A percentile compares a stretch with the other conserved stretches of the same genome.
Conservation (phyloP, 257 asterid genomes). For the Misopates orontium region DNA sequence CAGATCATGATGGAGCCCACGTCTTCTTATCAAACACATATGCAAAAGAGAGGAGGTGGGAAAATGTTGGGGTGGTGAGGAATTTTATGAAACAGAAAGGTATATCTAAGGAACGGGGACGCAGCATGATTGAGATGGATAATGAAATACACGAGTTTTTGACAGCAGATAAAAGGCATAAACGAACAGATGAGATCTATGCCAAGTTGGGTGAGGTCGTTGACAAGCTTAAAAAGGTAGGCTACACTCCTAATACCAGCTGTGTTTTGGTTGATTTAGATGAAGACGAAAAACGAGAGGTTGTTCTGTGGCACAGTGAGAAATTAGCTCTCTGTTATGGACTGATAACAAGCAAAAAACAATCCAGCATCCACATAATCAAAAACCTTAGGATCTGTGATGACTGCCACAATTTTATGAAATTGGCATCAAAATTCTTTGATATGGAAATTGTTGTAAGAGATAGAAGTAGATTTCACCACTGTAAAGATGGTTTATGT, state of each 20-base stretch:
- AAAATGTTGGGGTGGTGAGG: conserved; percentile 51
- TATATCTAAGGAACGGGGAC: conserved; percentile 59
- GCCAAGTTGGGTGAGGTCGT: conserved; percentile 58
- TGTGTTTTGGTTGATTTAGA: conserved; percentile 55
- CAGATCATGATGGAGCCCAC: conserved; percentile 75
- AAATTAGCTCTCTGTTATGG: conserved; percentile 61
- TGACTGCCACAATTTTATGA: conserved; percentile 47
- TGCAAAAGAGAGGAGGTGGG: conserved; percentile 63
- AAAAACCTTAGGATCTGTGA: conserved; percentile 72
- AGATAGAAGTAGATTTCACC: too few relatives aligned
- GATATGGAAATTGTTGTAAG: too few relatives aligned
- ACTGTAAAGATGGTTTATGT: too few relatives aligned
- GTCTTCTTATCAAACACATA: conserved; percentile 67
- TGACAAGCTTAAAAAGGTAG: conserved; percentile 42
- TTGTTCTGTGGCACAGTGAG: conserved; percentile 67
- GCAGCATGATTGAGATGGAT: conserved; percentile 58
- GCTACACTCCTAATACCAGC: conserved; percentile 49
- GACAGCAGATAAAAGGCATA: conserved; percentile 58
- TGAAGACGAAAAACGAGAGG: conserved; percentile 56
- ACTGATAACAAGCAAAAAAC: conserved; percentile 40
- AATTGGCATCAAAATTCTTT: too few relatives aligned
- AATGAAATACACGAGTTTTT: conserved; percentile 52
- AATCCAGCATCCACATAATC: conserved; percentile 48
- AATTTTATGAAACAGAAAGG: conserved; percentile 47
- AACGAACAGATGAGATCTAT: conserved; percentile 47